phyloP scores from a whole-genome alignment of 495 filamentous ascomycete genomes.

The Hyphodiscus hymeniophilus region DNA sequence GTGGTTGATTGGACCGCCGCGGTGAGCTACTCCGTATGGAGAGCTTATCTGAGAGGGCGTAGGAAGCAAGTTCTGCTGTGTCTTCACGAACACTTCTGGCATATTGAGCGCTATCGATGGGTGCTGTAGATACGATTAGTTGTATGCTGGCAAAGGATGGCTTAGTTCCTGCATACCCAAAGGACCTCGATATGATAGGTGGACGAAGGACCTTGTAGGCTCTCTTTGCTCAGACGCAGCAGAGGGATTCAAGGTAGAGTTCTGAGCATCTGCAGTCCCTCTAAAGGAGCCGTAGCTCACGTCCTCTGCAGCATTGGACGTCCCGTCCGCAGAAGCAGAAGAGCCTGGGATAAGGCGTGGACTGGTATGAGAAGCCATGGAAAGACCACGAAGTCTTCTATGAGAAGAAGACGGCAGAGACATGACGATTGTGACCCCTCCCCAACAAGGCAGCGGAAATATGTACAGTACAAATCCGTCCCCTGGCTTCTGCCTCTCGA shows the following conservation, averaged over 20 bases:
- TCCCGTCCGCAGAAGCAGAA: conserved; percentile 10
- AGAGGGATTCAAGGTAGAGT: conserved; percentile 1
- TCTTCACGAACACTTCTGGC: conserved; percentile 77
- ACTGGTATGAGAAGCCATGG: conserved; percentile 14
- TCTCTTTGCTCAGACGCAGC: conserved; percentile 46
- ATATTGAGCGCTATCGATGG: conserved; percentile 60
- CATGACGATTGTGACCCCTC: conserved; percentile 6
- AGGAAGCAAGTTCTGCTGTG: conserved; percentile 82
- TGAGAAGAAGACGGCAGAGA: conserved; percentile 13
- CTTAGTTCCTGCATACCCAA: conserved; percentile 40
- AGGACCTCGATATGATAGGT: conserved; percentile 58
- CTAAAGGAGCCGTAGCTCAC: conserved; percentile 17
- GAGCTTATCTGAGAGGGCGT: conserved; percentile 59
- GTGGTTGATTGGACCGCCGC: conserved; percentile 6
- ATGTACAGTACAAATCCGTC: too few relatives aligned
- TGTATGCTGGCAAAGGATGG: neutral
- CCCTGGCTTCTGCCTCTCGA: neutral
- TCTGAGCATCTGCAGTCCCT: neutral
- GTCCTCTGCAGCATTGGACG: conserved; percentile 6
- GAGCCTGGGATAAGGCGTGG: conserved; percentile 15
- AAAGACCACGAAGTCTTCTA: conserved; percentile 9
- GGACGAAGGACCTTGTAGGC: conserved; percentile 71
- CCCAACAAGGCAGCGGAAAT: neutral
- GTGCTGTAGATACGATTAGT: conserved; percentile 26
- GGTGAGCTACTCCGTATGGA: conserved; percentile 15